Evolutionary conservation across 768 basidiomycete genomes (phyloP).

Genomic region (Lyophyllum semitale): DNA sequence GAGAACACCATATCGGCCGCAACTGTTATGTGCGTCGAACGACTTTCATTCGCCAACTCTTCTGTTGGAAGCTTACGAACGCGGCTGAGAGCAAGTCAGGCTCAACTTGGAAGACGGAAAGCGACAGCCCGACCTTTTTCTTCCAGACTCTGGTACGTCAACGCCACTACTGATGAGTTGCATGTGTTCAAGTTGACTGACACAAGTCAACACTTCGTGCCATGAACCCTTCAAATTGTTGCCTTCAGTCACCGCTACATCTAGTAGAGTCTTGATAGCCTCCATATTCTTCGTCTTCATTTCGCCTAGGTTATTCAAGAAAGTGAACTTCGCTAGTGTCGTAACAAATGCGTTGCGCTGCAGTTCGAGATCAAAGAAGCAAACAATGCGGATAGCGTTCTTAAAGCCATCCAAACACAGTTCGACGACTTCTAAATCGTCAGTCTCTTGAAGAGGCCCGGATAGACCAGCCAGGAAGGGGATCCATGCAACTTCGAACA

Average conservation of each 20-base stretch:
- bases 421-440: slow-evolving; percentile 90
- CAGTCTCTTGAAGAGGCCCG: slow-evolving; percentile 91
- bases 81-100: slow-evolving; percentile 33
- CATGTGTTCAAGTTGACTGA: slow-evolving; percentile 98
- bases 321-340: slow-evolving; percentile 94
- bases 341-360: slow-evolving; percentile 99
- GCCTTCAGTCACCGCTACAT: slow-evolving; percentile 95
- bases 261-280: slow-evolving; percentile 92
- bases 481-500: slow-evolving; percentile 99
- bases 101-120: not conserved
- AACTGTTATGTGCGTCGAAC: slow-evolving; percentile 97
- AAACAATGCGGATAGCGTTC: slow-evolving; percentile 94
- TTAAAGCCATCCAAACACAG: slow-evolving; percentile 95
- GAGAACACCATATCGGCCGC: slow-evolving; percentile 99
- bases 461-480: slow-evolving; percentile 95
- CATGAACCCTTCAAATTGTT: slow-evolving; percentile 95
- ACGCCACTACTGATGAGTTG: slow-evolving; percentile 92
- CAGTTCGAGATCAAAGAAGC: slow-evolving; percentile 95
- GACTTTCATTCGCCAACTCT: slow-evolving; percentile 94
- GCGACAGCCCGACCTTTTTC: slow-evolving; percentile 67
- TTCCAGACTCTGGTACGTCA: slow-evolving; percentile 76
- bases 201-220: slow-evolving; percentile 95
- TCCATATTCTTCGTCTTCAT: slow-evolving; percentile 99
- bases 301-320: slow-evolving; percentile 95
- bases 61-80: slow-evolving; percentile 76